These are phyloP conservation scores for Verticillium klebahnii DNA, from an alignment of 2,329 filamentous ascomycete species.

Conservation along the genomic window DNA sequence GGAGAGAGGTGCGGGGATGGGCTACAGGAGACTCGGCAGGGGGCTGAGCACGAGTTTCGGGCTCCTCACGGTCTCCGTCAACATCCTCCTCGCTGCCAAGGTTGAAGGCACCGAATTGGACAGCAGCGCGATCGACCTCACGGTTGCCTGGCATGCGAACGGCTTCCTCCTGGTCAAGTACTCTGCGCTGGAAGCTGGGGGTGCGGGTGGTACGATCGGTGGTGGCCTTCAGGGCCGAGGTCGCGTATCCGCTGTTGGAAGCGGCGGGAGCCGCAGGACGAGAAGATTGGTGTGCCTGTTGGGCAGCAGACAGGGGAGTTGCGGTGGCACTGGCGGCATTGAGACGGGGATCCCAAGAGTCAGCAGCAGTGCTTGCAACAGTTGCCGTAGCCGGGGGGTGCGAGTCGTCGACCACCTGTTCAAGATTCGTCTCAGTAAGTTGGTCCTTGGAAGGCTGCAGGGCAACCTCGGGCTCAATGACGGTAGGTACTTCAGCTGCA, in stretches of 20 bases:
- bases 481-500: conserved; percentile 20
- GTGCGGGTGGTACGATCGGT: conserved; percentile 59
- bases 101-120: conserved; percentile 95
- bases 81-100: conserved; percentile 83
- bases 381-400: conserved; percentile 74
- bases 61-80: conserved; percentile 90
- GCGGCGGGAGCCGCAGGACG: conserved; percentile 24
- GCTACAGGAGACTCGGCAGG: conserved; percentile 88
- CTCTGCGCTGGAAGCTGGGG: conserved; percentile 77
- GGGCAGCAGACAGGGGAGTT: conserved; percentile 61
- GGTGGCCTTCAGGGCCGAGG: conserved; percentile 78
- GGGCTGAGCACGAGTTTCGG: conserved; percentile 89
- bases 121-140: conserved; percentile 84
- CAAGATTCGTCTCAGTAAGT: conserved; percentile 87
- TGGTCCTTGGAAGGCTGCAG: conserved; percentile 72
- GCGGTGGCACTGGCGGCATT: conserved; percentile 53
- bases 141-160: conserved; percentile 98
- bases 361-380: conserved; percentile 81
- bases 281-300: conserved; percentile 59
- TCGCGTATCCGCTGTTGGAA: conserved; percentile 61
- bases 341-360: conserved; percentile 72
- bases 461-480: conserved; percentile 46
- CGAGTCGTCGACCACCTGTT: conserved; percentile 81
- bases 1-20: conserved; percentile 79
- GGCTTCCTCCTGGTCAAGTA: conserved; percentile 93